Conservation (phyloP, 345 rosid species). For the Carallia brachiata region DNA sequence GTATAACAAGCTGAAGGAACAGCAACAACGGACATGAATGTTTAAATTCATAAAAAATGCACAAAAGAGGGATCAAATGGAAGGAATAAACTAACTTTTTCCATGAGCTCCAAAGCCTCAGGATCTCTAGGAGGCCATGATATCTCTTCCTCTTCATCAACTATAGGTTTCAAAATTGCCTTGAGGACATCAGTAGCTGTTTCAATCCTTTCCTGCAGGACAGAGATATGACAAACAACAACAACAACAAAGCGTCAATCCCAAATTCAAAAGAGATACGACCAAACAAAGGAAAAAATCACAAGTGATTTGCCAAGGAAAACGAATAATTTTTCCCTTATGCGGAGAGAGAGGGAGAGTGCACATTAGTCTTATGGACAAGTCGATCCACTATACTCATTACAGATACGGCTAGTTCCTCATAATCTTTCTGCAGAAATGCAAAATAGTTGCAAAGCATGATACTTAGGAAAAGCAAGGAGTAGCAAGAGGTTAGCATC, state of each 20-base stretch:
- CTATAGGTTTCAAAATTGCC: slow-evolving; percentile 64
- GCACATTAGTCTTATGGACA: slow-evolving; percentile 80
- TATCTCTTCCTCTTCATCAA: slow-evolving; percentile 64
- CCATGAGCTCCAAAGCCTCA: slow-evolving; percentile 64
- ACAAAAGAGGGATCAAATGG: background rate
- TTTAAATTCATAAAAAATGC: background rate
- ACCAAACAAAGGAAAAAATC: background rate
- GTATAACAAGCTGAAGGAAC: background rate
- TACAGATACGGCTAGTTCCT: slow-evolving; percentile 72
- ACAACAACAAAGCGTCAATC: too few species aligned
- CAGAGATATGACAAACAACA: too few species aligned
- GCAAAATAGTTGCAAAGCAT: slow-evolving; percentile 7
- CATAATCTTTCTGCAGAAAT: slow-evolving; percentile 78
- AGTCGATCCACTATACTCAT: slow-evolving; percentile 82
- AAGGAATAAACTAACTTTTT: slow-evolving; percentile 43
- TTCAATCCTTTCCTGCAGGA: slow-evolving; percentile 76
- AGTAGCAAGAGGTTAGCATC: slow-evolving; percentile 11
- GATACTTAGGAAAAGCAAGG: slow-evolving; percentile 14
- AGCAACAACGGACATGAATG: background rate
- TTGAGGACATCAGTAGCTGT: slow-evolving; percentile 83
- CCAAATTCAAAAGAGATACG: background rate
- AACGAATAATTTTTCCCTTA: background rate
- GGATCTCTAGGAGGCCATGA: slow-evolving; percentile 84
- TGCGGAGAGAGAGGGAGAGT: slow-evolving; percentile 8
- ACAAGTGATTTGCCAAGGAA: background rate